Base-by-base conservation (phyloP, 2,329 filamentous ascomycete species). In the Scedosporium minutisporum region DNA sequence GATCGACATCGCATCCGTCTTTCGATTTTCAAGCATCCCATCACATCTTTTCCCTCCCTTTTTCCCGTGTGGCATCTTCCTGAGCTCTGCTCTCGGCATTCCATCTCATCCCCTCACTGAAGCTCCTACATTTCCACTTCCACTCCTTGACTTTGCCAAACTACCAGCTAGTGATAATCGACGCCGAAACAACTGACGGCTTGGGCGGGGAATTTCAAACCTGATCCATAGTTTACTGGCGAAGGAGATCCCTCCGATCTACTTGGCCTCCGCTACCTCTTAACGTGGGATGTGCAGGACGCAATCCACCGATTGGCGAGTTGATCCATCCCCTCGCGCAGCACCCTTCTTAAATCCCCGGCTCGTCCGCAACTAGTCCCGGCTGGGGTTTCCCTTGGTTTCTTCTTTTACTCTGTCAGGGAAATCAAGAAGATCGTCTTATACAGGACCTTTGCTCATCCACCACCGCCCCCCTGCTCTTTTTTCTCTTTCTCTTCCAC, bases 1-100 rank as follows among this genome's bases (percentile, higher is more conserved):
- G 60, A 61, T 61, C 60, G 60, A 44, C 60, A 21, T 55, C 60
- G 12, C 48, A 9, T 61, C 46, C 48, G 27, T 23, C 21, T n/a
- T 29, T 9, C 6, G 51, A 55, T 55, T 27, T 55, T 55, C 51
- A 16, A 55, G 23, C 51, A 3, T 27, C 23, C 18, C 7, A 25
- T 55, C 51, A 29, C 51, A 25, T 21, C 14, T 18, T 41, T 6
- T 27, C 27, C 23, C 5, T 9, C 10, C 42, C 7, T 21, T 12
- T 25, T 18, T 51, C 27, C 29, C 48, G 7, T 16, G 12, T 55
- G 7, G 44, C 29, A 23, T 58, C 51, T 12, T 14, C 18, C 12
- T 5, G 6, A 16, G 3, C 23, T 42, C 23, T 44, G 12, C 9
- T 21, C 14, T 29, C 21, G 3, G 33, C 33, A 38, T 12, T 27